Base-by-base conservation (phyloP, 331 rosid species). In the Rosa hybrid region DNA sequence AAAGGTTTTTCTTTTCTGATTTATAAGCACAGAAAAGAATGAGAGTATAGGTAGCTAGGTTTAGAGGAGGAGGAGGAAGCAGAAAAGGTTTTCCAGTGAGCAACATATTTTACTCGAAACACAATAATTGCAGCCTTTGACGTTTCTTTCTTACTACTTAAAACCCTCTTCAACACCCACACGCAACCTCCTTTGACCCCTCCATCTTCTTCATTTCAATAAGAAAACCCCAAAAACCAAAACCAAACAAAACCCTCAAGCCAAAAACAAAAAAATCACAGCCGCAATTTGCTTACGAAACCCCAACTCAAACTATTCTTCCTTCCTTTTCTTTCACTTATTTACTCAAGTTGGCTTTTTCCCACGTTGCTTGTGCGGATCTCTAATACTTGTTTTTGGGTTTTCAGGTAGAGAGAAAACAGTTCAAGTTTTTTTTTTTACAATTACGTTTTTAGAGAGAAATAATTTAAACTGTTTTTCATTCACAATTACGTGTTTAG, bases 141-240 rank as follows among this genome's bases (percentile, higher is more conserved):
- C 94, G 94, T 82, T 84, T 91, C 84, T 56, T 42, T 75, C 68
- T 60, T 30, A 48, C 74, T 46, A 78, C 77, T 63, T 57, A 12
- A 80, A 74, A 77, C 71, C 74, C 70, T 78, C 74, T 84, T 84
- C 84, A 80, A 94, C 84, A 82, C 87, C 91, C 91, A 86, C 97
- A 94, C 98, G 97, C 98, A 90, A 91, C 77, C 91, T 72, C 90
- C 89, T 84, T 89, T 91, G 97, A 91, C 92, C 85, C 83, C 82
- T 8, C 25, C 48, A 3, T 53, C 59, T 27, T 30, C 72, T 65
- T 63, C 69, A 0, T 25, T 25, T 25, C 71, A 16, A 34, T 49
- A 30, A 50, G 38, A 45, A 60, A 74, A 64, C 41, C 8, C 25
- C n/a, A 77, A 70, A 78, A 0, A 12, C 27, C 23, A 12, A 34